These are phyloP conservation scores for Geotrichum citri-aurantii DNA, from an alignment of 1,139 yeast genomes.

Conservation along the genomic window DNA sequence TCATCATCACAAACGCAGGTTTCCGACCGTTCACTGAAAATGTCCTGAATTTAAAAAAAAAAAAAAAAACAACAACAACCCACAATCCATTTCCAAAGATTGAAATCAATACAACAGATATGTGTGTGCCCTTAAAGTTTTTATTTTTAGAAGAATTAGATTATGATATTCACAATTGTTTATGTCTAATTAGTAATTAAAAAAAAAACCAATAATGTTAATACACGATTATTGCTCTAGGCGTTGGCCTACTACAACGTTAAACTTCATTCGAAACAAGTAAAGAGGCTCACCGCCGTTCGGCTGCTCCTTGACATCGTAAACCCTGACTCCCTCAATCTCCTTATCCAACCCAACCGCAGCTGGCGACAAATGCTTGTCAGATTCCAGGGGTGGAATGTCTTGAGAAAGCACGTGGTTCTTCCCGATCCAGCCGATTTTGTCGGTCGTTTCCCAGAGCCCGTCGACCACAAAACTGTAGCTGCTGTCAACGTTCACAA, in stretches of 20 bases:
- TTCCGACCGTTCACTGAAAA: too few species aligned
- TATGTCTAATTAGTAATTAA: too few species aligned
- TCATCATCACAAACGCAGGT: too few species aligned
- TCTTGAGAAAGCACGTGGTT: slow-evolving; percentile 9
- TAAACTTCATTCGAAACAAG: slow-evolving; percentile 17
- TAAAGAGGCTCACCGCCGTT: slow-evolving; percentile 19
- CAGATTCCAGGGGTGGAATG: slow-evolving; percentile 1
- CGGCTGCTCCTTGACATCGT: slow-evolving; percentile 6
- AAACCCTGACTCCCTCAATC: slow-evolving; percentile 11
- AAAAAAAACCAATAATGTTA: too few species aligned
- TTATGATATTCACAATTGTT: too few species aligned
- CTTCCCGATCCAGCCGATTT: slow-evolving; percentile 17
- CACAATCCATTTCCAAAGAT: too few species aligned
- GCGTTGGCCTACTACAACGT: slow-evolving; percentile 21
- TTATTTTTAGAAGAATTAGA: too few species aligned
- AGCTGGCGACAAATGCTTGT: not conserved
- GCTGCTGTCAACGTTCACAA: slow-evolving; percentile 21
- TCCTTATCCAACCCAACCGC: slow-evolving; percentile 1
- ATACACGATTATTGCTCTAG: not conserved
- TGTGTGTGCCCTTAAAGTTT: too few species aligned
- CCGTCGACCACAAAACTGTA: slow-evolving; percentile 19
- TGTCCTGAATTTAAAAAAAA: too few species aligned
- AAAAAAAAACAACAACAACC: too few species aligned
- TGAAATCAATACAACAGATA: too few species aligned
- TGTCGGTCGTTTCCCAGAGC: slow-evolving; percentile 26